phyloP scores from a whole-genome alignment of 2,329 filamentous ascomycete species.

The Zymoseptoria passerinii region DNA sequence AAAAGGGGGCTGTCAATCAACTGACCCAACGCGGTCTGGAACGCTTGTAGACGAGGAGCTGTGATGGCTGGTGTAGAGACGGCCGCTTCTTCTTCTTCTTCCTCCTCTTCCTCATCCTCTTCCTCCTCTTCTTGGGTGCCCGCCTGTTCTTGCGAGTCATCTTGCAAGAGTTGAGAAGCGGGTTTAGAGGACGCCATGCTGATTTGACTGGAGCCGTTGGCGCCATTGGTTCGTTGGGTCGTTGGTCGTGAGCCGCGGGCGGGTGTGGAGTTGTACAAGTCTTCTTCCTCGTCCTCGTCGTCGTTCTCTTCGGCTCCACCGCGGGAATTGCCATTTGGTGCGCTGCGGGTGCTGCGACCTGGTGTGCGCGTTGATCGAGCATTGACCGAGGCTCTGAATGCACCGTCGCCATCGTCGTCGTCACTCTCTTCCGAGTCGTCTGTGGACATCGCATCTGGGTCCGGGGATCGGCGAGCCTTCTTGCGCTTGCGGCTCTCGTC shows the following conservation, averaged over 20 bases:
- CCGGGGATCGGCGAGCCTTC: slow-evolving; percentile 57
- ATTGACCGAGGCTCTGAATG: slow-evolving; percentile 20
- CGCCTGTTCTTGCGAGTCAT: slow-evolving; percentile 44
- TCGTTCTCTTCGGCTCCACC: slow-evolving; percentile 33
- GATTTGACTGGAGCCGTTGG: slow-evolving; percentile 44
- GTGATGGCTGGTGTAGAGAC: slow-evolving; percentile 45
- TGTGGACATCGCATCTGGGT: slow-evolving; percentile 47
- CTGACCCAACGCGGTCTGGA: slow-evolving; percentile 74
- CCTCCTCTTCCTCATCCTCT: slow-evolving; percentile 24
- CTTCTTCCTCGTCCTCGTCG: slow-evolving; percentile 49
- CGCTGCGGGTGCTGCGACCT: slow-evolving; percentile 17
- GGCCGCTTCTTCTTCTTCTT: slow-evolving; percentile 29
- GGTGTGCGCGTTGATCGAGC: slow-evolving; percentile 22
- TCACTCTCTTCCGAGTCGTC: slow-evolving; percentile 49
- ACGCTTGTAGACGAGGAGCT: slow-evolving; percentile 57
- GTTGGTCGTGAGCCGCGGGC: slow-evolving; percentile 5
- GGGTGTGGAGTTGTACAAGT: slow-evolving; percentile 41
- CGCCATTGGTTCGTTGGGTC: slow-evolving; percentile 31
- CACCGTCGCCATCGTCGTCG: slow-evolving; percentile 43
- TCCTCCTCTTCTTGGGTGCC: slow-evolving; percentile 10
- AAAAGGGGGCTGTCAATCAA: slow-evolving; percentile 79
- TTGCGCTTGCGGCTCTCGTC: slow-evolving; percentile 75
- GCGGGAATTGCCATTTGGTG: slow-evolving; percentile 21
- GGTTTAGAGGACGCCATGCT: slow-evolving; percentile 75
- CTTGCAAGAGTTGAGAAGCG: slow-evolving; percentile 58